These are phyloP conservation scores for Anthracocystis panici-leucophaei DNA, from an alignment of 1,284 basidiomycete species.

Conservation along the genomic window DNA sequence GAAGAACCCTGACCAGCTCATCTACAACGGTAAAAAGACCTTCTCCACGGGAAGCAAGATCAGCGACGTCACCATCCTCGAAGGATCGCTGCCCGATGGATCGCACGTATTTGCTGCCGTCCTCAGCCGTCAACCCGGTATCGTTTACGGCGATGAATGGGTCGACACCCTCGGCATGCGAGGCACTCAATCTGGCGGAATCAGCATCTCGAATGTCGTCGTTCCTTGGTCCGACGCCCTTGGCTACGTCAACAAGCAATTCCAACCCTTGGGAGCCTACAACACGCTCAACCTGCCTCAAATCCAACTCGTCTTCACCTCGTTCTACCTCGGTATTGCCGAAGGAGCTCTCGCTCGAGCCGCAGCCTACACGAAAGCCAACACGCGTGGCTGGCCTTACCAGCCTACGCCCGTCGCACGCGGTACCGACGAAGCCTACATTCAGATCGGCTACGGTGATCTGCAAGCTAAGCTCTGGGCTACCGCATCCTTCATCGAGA, in stretches of 20 bases:
- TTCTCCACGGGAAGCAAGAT: conserved; percentile 69
- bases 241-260: conserved; percentile 56
- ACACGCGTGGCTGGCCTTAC: conserved; percentile 69
- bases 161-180: conserved; percentile 70
- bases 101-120: conserved; percentile 67
- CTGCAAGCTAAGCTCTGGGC: conserved; percentile 68
- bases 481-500: conserved; percentile 64
- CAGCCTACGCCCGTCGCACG: conserved; percentile 55
- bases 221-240: conserved; percentile 64
- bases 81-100: conserved; percentile 59
- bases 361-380: conserved; percentile 63
- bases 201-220: conserved; percentile 62
- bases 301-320: conserved; percentile 68
- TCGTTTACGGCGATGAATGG: conserved; percentile 69
- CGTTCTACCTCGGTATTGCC: conserved; percentile 70
- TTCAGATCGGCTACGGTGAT: conserved; percentile 68
- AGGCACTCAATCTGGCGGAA: conserved; percentile 65
- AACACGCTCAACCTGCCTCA: conserved; percentile 68
- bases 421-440: conserved; percentile 67
- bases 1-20: conserved; percentile 51
- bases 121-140: conserved; percentile 61
- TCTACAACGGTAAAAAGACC: conserved; percentile 68
- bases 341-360: conserved; percentile 66
- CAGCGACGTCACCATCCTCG: conserved; percentile 69
- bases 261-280: conserved; percentile 64